Evolutionary conservation across 768 basidiomycete species (phyloP).

Genomic region (Cystoderma amianthinum): DNA sequence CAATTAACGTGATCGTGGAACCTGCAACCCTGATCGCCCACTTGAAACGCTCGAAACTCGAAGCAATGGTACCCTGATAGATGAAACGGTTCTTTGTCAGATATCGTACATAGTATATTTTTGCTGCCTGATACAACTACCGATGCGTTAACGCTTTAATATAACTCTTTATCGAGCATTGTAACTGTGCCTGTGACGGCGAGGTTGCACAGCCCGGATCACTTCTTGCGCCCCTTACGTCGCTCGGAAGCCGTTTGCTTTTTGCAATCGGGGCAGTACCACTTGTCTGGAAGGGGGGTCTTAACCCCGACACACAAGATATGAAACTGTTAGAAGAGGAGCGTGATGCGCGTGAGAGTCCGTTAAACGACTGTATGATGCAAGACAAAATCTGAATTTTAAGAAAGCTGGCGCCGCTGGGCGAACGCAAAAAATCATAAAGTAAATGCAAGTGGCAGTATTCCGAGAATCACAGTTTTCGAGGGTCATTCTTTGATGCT

Average conservation of each 20-base stretch:
- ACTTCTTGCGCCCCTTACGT: constrained; percentile 32
- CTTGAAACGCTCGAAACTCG: neutral
- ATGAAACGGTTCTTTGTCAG: neutral
- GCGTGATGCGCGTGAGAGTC: constrained; percentile 2
- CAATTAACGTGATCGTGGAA: too few species aligned
- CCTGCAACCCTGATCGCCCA: too few species aligned
- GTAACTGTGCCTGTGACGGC: neutral
- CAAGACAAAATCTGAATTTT: too few species aligned
- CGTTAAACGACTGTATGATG: too few species aligned
- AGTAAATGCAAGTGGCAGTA: too few species aligned
- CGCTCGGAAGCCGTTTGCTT: constrained; percentile 22
- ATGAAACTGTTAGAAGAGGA: constrained; percentile 39
- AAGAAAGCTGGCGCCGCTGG: too few species aligned
- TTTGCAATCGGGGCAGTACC: constrained; percentile 52
- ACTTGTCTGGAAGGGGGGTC: constrained; percentile 39
- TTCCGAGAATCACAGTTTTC: too few species aligned
- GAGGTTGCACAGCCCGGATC: neutral
- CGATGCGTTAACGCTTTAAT: neutral
- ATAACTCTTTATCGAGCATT: neutral
- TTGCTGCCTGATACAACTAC: neutral
- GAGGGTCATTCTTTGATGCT: too few species aligned
- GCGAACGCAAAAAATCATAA: too few species aligned
- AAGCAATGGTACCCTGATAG: neutral
- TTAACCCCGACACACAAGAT: constrained; percentile 50
- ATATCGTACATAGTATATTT: too few species aligned